Evolutionary conservation across 805 yeast genomes (phyloP), one percentile per base, ranked within the genome.

Genomic region (Zygoascus bituminiphila): DNA sequence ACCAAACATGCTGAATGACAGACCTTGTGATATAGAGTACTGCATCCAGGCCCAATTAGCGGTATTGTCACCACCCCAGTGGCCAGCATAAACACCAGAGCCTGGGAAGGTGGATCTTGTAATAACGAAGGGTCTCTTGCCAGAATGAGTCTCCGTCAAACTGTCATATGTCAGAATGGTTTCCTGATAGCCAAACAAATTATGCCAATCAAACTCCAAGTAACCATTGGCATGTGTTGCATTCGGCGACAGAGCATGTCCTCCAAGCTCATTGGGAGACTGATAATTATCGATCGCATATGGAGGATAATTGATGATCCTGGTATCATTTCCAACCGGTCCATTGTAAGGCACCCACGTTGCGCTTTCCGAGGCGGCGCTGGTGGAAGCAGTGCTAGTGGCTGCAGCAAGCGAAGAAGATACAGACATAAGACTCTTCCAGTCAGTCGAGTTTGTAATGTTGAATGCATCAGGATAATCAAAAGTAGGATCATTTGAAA

Each of bases 41-140:
- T 29, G 33, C 53, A 91, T 70, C 58, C 87, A 83, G 51, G 81
- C 89, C 98, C 98, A 91, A 55, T 75, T 81, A 1, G 96, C 85
- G 74, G 78, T 82, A 64, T 89, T 91, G 64, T 91, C 98, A 42
- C 98, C 98, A 0, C 96, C 86, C 98, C 97, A 91, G 77, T 84
- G 82, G 0, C 97, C 96, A 0, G 91, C 79, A 0, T 91, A 74
- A 56, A 88, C 73, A 64, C 89, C 97, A 2, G 96, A 84, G 0
- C 98, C 98, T 0, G 96, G 75, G 62, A 74, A 91, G 62, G 77
- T 88, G 0, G 96, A 74, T 53, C 98, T 72, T 0, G 97, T 85
- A 44, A 91, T 71, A 14, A 91, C 67, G 57, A 91, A 91, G 4
- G 97, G 98, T 51, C 98, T 74, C 48, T 78, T 73, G 42, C 52